Evolutionary conservation across 306 rosid genomes (phyloP).

Genomic region (Castanea mollissima): DNA sequence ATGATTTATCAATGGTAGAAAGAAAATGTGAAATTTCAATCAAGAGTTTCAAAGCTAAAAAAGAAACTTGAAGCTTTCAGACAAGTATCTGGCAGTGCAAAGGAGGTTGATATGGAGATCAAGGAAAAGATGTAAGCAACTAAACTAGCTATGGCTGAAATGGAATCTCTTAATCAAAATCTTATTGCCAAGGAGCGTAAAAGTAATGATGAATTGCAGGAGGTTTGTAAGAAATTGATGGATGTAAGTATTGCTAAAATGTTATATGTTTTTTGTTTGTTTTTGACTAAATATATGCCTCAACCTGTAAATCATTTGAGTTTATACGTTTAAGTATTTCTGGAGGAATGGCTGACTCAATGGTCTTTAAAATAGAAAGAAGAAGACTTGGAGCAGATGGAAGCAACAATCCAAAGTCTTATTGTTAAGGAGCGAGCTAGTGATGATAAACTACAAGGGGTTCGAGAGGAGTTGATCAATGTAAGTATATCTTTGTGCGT

Average conservation of each 20-base stretch:
- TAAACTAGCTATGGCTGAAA: background rate
- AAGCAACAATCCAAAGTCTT: constrained; percentile 42
- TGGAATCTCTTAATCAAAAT: too few relatives aligned
- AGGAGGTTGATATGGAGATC: constrained; percentile 43
- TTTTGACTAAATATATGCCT: too few relatives aligned
- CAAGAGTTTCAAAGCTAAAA: constrained; percentile 54
- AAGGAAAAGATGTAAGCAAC: constrained; percentile 51
- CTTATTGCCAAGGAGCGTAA: too few relatives aligned
- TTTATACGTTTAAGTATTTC: too few relatives aligned
- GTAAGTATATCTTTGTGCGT: constrained; percentile 28
- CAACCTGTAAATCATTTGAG: too few relatives aligned
- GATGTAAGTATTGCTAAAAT: too few relatives aligned
- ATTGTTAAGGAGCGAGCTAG: constrained; percentile 53
- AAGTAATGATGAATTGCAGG: too few relatives aligned
- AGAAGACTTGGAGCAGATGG: constrained; percentile 45
- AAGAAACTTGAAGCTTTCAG: constrained; percentile 54
- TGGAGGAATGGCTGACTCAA: background rate
- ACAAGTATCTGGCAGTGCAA: constrained; percentile 64
- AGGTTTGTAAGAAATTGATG: too few relatives aligned
- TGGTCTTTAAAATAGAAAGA: constrained; percentile 45
- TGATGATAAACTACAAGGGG: constrained; percentile 76
- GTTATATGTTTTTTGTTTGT: too few relatives aligned
- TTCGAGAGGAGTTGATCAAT: constrained; percentile 55
- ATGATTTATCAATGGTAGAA: constrained; percentile 40
- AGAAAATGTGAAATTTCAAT: constrained; percentile 51